Percentiles rank a stretch among this genome's conserved stretches.
phyloP scores from a whole-genome alignment of 805 yeast genomes.

The Starmera dryadoides region DNA sequence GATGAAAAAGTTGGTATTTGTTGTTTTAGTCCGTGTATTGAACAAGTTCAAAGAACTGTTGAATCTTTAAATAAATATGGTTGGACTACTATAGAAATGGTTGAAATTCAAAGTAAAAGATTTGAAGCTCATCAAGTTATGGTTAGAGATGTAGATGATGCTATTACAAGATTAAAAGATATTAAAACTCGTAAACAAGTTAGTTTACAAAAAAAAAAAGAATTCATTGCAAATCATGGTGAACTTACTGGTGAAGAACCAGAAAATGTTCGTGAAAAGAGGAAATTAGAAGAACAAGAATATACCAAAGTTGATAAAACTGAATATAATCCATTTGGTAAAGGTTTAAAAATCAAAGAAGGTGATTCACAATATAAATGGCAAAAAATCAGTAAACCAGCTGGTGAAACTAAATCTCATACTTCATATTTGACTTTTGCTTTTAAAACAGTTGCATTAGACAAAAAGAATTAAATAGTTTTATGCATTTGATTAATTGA shows the following conservation, averaged over 20 bases:
- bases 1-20: conserved; percentile 62
- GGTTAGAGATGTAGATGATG: conserved; percentile 77
- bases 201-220: conserved; percentile 50
- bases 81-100: conserved; percentile 87
- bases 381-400: conserved; percentile 79
- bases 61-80: conserved; percentile 66
- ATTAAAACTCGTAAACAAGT: conserved; percentile 65
- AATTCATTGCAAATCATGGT: conserved; percentile 21
- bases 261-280: conserved; percentile 17
- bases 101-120: conserved; percentile 75
- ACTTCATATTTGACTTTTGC: conserved; percentile 95
- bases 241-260: conserved; percentile 16
- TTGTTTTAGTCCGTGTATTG: conserved; percentile 97
- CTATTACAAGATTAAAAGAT: conserved; percentile 70
- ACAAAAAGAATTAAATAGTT: background rate
- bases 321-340: conserved; percentile 90
- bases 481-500: background rate
- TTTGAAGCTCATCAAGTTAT: conserved; percentile 90
- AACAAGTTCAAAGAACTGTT: conserved; percentile 87
- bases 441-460: conserved; percentile 27
- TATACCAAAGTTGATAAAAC: conserved; percentile 28
- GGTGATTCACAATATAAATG: conserved; percentile 80
- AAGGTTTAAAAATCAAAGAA: conserved; percentile 75
- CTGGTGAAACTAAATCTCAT: conserved; percentile 83
- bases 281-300: conserved; percentile 16